Conservation (phyloP, 1,284 basidiomycete genomes). For the Ceratobasidium theobromae region DNA sequence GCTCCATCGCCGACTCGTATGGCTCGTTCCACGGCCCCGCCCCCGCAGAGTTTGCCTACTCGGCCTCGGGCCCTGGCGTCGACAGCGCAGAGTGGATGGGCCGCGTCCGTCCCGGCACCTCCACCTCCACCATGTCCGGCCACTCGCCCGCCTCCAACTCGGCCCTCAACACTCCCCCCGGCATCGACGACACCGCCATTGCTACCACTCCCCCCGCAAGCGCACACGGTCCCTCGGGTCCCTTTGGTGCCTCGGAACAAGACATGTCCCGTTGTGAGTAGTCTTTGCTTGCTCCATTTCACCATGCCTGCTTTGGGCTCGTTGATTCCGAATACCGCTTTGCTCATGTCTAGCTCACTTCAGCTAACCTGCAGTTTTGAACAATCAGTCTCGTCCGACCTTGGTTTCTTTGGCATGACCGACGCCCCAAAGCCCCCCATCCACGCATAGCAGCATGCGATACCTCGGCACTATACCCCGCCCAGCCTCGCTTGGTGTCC, state of each 20-base stretch:
- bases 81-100: slow-evolving; percentile 36
- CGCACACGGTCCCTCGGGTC: slow-evolving; percentile 53
- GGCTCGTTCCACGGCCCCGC: slow-evolving; percentile 38
- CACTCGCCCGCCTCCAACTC: slow-evolving; percentile 60
- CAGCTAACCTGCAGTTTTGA: slow-evolving; percentile 41
- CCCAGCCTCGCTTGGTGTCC: background rate
- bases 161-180: slow-evolving; percentile 76
- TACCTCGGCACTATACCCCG: slow-evolving; percentile 21
- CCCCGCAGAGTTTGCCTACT: slow-evolving; percentile 77
- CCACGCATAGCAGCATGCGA: slow-evolving; percentile 11
- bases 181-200: slow-evolving; percentile 49
- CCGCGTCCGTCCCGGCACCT: slow-evolving; percentile 66
- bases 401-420: slow-evolving; percentile 59
- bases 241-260: slow-evolving; percentile 26
- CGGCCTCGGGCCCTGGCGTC: slow-evolving; percentile 49
- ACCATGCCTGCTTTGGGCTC: slow-evolving; percentile 36
- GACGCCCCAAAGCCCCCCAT: slow-evolving; percentile 27
- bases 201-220: slow-evolving; percentile 58
- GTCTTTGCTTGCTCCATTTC: background rate
- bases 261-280: slow-evolving; percentile 36
- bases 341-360: slow-evolving; percentile 34
- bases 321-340: slow-evolving; percentile 32
- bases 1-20: slow-evolving; percentile 49
- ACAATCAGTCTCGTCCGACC: slow-evolving; percentile 73
- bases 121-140: slow-evolving; percentile 67